Percentiles rank a stretch among this genome's conserved stretches.
Conservation (phyloP, 176 grass and related monocot species). For the Elaeis guineensis region DNA sequence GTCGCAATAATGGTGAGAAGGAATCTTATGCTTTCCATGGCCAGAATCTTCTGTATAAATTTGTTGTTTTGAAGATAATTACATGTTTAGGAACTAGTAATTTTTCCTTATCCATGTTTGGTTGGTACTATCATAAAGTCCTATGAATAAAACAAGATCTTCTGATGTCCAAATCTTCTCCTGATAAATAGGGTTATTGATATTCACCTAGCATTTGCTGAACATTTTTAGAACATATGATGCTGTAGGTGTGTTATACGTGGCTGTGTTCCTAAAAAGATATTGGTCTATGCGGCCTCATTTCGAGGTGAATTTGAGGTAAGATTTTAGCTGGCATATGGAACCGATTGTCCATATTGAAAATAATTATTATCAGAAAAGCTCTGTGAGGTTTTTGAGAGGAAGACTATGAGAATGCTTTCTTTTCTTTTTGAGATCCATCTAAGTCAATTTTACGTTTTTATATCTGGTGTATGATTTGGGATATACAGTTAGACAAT, state of each 20-base stretch:
- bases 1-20: background rate
- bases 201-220: background rate
- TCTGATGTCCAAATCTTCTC: no score
- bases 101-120: no score
- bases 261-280: conserved; percentile 96
- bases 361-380: no score
- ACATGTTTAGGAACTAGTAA: background rate
- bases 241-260: conserved; percentile 80
- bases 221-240: background rate
- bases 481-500: background rate
- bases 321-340: background rate
- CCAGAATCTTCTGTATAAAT: background rate
- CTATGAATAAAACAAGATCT: no score
- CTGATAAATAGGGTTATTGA: background rate
- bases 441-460: no score
- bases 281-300: conserved; percentile 70
- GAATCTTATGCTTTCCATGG: no score
- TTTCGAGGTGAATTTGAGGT: conserved; percentile 93
- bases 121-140: no score
- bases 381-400: no score
- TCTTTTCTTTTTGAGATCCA: no score
- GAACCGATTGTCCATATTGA: no score
- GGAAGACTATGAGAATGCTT: no score
- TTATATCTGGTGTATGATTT: no score
- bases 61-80: background rate